Base-by-base conservation (phyloP, 2,329 filamentous ascomycete genomes). In the Trichoderma sp. region DNA sequence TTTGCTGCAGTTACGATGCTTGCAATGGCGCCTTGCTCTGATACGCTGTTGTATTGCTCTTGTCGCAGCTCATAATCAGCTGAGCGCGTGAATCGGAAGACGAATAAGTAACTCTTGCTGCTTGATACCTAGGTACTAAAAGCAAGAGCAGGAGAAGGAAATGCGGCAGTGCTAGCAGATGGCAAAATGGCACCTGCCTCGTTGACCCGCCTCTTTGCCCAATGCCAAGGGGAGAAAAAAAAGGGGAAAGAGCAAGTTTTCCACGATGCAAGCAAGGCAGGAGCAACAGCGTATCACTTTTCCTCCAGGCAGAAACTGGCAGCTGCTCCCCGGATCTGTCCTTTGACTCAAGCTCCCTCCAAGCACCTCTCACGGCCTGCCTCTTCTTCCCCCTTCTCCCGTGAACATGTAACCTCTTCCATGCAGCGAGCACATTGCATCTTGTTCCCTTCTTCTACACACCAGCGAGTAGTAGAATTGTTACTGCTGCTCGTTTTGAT, bases 181-280 rank as follows among this genome's bases (percentile, higher is more conserved):
- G 63, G 63, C 63, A 59, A 14, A 29, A 5, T 2, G 53, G n/a
- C 24, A 24, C 53, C 63, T 35, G 29, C 27, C n/a, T 57, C 40
- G 35, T 21, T n/a, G 24, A 11, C 24, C 27, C 29, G 19, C 53
- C 37, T 16, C 53, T 66, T 49, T 49, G 27, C n/a, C 33, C 16
- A 24, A 55, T 19, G 16, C 33, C 33, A 35, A 16, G 37, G 24
- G 19, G 27, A 10, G 27, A 11, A 31, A 16, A 16, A 31, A 24
- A 11, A 56, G n/a, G 58, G 58, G 35, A 63, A 68, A 57, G 66
- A 62, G 66, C 66, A 68, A 31, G 27, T 33, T 49, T 62, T 27
- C 40, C 27, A 52, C 29, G 40, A 27, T 29, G 40, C 29, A 33
- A n/a, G 33, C 6, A 49, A 55, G 47, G 31, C n/a, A 53, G 40